A percentile compares a stretch with the other conserved stretches of the same genome.
Evolutionary conservation across 2,329 filamentous ascomycete species (phyloP).

Genomic region (Bretziella fagacearum): DNA sequence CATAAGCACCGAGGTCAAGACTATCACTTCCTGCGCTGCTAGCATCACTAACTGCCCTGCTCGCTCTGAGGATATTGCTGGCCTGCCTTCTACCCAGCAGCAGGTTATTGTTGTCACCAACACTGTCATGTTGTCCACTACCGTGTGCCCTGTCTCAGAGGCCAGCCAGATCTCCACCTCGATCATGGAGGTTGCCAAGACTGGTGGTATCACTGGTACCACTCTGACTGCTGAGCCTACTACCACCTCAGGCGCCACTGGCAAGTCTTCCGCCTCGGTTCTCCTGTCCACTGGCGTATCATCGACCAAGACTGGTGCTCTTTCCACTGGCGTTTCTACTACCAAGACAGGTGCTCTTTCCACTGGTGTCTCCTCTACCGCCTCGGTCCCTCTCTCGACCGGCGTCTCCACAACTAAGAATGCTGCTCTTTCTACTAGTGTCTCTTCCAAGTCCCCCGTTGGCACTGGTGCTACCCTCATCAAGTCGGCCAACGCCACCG

Average conservation of each 20-base stretch:
- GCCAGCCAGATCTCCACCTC: constrained; percentile 24
- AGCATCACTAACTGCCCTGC: constrained; percentile 40
- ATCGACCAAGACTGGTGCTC: not conserved
- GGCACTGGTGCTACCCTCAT: not conserved
- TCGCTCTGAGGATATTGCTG: constrained; percentile 19
- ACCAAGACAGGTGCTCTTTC: constrained; percentile 15
- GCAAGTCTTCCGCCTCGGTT: constrained; percentile 1
- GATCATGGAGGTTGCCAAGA: constrained; percentile 22
- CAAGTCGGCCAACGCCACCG: constrained; percentile 8
- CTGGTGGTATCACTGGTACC: constrained; percentile 24
- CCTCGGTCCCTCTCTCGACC: not conserved
- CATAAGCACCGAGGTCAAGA: constrained; percentile 37
- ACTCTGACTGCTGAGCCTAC: constrained; percentile 22
- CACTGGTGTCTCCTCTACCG: not conserved
- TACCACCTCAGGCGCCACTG: not conserved
- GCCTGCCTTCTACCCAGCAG: constrained; percentile 22
- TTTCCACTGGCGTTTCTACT: not conserved
- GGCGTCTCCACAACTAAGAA: not conserved
- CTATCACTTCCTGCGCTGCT: constrained; percentile 40
- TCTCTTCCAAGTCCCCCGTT: constrained; percentile 4
- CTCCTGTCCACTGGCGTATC: not conserved
- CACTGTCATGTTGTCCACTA: constrained; percentile 25
- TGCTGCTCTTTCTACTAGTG: constrained; percentile 1
- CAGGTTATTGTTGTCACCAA: constrained; percentile 24
- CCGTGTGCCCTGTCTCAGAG: constrained; percentile 30